phyloP scores from a whole-genome alignment of 1,284 basidiomycete genomes.

The Malassezia japonica region DNA sequence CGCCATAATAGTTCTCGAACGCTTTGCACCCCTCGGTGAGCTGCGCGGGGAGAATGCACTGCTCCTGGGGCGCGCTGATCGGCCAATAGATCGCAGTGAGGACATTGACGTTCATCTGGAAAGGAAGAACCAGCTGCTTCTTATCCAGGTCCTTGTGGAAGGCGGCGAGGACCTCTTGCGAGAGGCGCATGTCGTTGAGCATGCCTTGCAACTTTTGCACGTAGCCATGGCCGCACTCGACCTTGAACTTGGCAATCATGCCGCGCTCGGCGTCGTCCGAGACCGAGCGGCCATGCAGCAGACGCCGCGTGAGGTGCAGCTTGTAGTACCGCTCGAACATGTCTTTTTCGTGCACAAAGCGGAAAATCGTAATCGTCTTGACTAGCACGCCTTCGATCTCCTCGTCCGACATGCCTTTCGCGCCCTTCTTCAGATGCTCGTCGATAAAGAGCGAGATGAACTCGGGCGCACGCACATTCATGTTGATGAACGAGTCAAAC shows the following conservation, averaged over 20 bases:
- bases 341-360: conserved; percentile 90
- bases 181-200: conserved; percentile 95
- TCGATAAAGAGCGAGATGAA: conserved; percentile 96
- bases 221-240: conserved; percentile 92
- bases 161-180: conserved; percentile 67
- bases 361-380: conserved; percentile 90
- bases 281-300: conserved; percentile 74
- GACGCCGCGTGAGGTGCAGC: conserved; percentile 80
- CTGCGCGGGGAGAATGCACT: conserved; percentile 25
- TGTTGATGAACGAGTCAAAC: conserved; percentile 84
- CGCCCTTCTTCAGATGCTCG: conserved; percentile 86
- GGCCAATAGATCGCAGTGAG: conserved; percentile 47
- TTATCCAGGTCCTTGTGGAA: conserved; percentile 61
- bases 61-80: conserved; percentile 27
- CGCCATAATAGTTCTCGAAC: conserved; percentile 83
- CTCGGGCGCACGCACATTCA: conserved; percentile 77
- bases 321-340: conserved; percentile 98
- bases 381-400: conserved; percentile 83
- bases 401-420: conserved; percentile 88
- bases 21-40: conserved; percentile 51
- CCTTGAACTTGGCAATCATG: conserved; percentile 95
- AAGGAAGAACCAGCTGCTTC: conserved; percentile 54
- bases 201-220: conserved; percentile 97
- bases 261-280: conserved; percentile 95
- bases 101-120: conserved; percentile 60